Evolutionary conservation across 2,329 filamentous ascomycete species (phyloP).

Genomic region (Trichoderma breve): DNA sequence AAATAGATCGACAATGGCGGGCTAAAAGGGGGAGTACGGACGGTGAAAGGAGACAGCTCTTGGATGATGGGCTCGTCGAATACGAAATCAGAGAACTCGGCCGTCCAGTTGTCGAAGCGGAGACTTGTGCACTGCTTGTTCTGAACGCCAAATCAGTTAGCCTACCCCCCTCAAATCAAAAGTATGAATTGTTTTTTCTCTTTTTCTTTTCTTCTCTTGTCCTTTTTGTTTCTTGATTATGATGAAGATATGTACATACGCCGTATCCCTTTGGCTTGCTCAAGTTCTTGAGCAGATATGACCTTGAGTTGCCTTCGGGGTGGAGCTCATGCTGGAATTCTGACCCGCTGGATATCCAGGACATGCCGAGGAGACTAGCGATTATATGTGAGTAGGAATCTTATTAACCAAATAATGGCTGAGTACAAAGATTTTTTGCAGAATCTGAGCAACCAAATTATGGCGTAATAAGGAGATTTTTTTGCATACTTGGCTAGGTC

Average conservation of each 20-base stretch:
- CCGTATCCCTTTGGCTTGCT: constrained; percentile 17
- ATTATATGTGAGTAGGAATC: constrained; percentile 15
- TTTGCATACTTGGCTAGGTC: constrained; percentile 17
- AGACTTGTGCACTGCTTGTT: constrained; percentile 18
- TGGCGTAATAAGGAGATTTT: constrained; percentile 15
- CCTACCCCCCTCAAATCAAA: neutral
- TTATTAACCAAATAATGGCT: constrained; percentile 3
- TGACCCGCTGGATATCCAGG: constrained; percentile 14
- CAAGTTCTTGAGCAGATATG: constrained; percentile 18
- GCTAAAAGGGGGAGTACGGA: neutral
- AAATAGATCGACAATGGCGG: neutral
- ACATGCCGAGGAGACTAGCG: constrained; percentile 18
- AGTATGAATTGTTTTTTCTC: neutral
- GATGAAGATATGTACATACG: constrained; percentile 11
- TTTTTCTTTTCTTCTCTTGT: neutral
- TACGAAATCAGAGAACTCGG: constrained; percentile 14
- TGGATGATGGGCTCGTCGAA: constrained; percentile 18
- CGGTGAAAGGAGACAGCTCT: constrained; percentile 16
- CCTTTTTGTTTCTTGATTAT: neutral
- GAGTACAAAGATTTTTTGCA: constrained; percentile 13
- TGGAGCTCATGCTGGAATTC: constrained; percentile 17
- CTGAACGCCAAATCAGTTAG: neutral
- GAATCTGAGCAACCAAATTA: constrained; percentile 14
- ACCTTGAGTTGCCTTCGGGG: constrained; percentile 11
- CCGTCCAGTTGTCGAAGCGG: constrained; percentile 18